These are phyloP conservation scores for Schizophyllum amplum DNA, from an alignment of 1,284 basidiomycete genomes.

Conservation along the genomic window DNA sequence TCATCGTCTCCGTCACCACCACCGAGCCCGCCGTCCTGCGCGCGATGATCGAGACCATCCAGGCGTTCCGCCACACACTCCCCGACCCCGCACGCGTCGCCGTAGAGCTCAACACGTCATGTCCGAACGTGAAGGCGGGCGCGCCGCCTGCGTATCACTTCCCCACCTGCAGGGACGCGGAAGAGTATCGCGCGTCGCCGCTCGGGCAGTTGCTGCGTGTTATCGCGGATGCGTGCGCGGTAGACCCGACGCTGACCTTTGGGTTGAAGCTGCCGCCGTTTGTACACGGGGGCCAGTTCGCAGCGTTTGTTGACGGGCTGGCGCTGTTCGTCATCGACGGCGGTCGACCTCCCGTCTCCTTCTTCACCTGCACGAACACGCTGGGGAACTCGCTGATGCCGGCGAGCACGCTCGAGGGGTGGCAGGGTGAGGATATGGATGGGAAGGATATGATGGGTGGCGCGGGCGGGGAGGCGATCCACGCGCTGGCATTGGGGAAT, in stretches of 20 bases:
- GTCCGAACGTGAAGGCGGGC: slow-evolving; percentile 62
- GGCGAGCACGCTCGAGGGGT: slow-evolving; percentile 21
- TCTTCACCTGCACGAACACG: slow-evolving; percentile 72
- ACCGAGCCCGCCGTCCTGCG: slow-evolving; percentile 40
- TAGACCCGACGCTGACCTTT: slow-evolving; percentile 52
- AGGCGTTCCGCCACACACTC: slow-evolving; percentile 38
- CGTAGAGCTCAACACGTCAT: slow-evolving; percentile 73
- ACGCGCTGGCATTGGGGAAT: slow-evolving; percentile 68
- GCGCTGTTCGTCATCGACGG: slow-evolving; percentile 18
- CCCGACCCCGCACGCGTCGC: slow-evolving; percentile 35
- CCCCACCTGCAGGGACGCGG: slow-evolving; percentile 10
- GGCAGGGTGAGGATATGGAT: slow-evolving; percentile 24
- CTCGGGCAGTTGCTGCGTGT: slow-evolving; percentile 41
- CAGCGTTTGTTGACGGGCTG: slow-evolving; percentile 39
- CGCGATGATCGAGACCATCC: slow-evolving; percentile 50
- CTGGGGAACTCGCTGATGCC: slow-evolving; percentile 64
- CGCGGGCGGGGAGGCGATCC: slow-evolving; percentile 55
- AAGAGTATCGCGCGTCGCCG: slow-evolving; percentile 18
- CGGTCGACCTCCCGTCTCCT: slow-evolving; percentile 37
- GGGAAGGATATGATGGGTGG: neutral
- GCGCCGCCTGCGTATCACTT: slow-evolving; percentile 63
- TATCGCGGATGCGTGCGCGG: slow-evolving; percentile 36
- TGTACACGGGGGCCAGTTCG: slow-evolving; percentile 54
- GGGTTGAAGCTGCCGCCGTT: slow-evolving; percentile 82
- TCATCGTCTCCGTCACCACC: slow-evolving; percentile 71